Percentiles rank a stretch among this genome's conserved stretches.
These are phyloP conservation scores for Cladophialophora exuberans DNA, from an alignment of 2,329 filamentous ascomycete genomes.

Conservation along the genomic window DNA sequence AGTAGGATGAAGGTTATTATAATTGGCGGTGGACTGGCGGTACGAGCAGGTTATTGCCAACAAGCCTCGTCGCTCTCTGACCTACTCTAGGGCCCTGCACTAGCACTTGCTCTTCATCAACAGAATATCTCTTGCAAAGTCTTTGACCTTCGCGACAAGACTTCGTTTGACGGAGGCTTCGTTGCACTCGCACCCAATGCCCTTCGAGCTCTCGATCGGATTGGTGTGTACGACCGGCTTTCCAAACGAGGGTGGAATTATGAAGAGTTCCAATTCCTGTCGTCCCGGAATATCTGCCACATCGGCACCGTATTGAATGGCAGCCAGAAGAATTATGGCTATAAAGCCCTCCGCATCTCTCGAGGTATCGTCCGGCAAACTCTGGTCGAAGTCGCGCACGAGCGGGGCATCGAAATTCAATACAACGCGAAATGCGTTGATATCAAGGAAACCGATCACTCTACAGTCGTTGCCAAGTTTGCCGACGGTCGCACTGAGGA, in stretches of 20 bases:
- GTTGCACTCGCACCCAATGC: slow-evolving; percentile 64
- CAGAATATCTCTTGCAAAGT: slow-evolving; percentile 54
- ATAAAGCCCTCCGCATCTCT: slow-evolving; percentile 28
- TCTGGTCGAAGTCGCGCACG: slow-evolving; percentile 13
- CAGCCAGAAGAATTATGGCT: slow-evolving; percentile 38
- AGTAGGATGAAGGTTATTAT: slow-evolving; percentile 21
- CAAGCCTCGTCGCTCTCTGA: too few species aligned
- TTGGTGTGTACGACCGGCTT: slow-evolving; percentile 54
- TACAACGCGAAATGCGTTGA: slow-evolving; percentile 22
- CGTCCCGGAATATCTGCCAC: slow-evolving; percentile 38
- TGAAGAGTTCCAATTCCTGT: slow-evolving; percentile 51
- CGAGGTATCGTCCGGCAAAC: slow-evolving; percentile 24
- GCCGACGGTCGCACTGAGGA: slow-evolving; percentile 22
- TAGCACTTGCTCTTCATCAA: slow-evolving; percentile 58
- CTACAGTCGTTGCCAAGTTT: slow-evolving; percentile 19
- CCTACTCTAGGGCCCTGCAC: slow-evolving; percentile 43
- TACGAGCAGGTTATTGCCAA: background rate
- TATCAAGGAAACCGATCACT: slow-evolving; percentile 17
- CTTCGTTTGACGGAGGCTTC: slow-evolving; percentile 56
- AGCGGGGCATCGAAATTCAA: slow-evolving; percentile 21
- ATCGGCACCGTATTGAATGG: slow-evolving; percentile 33
- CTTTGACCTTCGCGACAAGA: slow-evolving; percentile 54
- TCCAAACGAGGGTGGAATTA: slow-evolving; percentile 53
- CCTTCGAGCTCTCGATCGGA: slow-evolving; percentile 54
- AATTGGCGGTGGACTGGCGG: slow-evolving; percentile 18